phyloP scores from a whole-genome alignment of 2,329 filamentous ascomycete species.

The Arthrobotrys conoides region DNA sequence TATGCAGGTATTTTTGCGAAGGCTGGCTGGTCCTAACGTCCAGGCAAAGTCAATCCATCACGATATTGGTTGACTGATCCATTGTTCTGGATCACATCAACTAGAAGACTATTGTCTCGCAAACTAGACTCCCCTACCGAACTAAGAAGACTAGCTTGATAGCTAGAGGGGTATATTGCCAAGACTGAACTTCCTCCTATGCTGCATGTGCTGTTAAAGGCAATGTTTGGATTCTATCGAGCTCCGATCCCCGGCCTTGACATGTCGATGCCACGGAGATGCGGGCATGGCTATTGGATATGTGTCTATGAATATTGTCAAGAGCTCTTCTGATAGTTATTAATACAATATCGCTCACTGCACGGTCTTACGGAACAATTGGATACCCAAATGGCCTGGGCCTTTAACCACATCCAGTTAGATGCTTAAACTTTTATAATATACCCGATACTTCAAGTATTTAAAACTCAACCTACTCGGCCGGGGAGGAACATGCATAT shows the following conservation, averaged over 20 bases:
- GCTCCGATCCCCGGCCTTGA: constrained; percentile 2
- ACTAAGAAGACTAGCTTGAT: neutral
- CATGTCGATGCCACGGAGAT: neutral
- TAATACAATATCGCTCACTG: neutral
- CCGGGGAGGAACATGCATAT: constrained; percentile 1
- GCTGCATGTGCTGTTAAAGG: neutral
- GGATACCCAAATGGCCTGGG: neutral
- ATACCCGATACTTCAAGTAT: neutral
- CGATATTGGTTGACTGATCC: neutral
- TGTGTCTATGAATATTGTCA: neutral
- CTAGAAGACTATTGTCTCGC: too few relatives aligned
- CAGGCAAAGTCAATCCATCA: constrained; percentile 12
- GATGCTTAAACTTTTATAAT: neutral
- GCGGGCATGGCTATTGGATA: constrained; percentile 3
- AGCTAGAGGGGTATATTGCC: neutral
- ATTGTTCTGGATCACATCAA: neutral
- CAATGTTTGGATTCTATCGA: neutral
- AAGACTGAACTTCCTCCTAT: neutral
- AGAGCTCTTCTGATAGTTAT: constrained; percentile 1
- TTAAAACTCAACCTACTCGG: neutral
- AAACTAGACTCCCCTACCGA: too few relatives aligned
- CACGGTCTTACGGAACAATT: neutral
- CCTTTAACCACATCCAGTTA: neutral
- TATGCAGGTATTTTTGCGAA: neutral
- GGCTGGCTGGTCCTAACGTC: neutral